Percentiles rank a stretch among this genome's conserved stretches.
Evolutionary conservation across 352 stramenopile species (phyloP).

Genomic region (Blastocystis sp.): DNA sequence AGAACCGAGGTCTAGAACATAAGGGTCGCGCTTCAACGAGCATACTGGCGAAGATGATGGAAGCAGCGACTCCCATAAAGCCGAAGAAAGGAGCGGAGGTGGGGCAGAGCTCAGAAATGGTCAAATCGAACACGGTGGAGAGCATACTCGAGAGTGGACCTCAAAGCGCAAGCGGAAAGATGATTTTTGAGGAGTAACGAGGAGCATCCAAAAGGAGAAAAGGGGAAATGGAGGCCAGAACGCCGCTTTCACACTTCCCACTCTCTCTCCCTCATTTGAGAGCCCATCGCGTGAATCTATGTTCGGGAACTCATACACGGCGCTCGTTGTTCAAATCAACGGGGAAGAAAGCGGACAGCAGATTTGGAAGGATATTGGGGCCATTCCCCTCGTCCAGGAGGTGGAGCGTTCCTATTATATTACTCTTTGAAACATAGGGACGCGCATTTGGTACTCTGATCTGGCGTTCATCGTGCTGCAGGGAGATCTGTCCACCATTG

Average conservation of each 20-base stretch:
- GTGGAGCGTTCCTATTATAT: slow-evolving; percentile 27
- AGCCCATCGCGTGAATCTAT: slow-evolving; percentile 31
- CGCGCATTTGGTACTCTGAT: slow-evolving; percentile 36
- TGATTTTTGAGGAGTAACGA: slow-evolving; percentile 3
- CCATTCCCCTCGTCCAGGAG: slow-evolving; percentile 21
- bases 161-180: not conserved
- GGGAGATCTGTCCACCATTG: not conserved
- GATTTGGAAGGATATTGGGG: slow-evolving; percentile 27
- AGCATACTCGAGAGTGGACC: slow-evolving; percentile 39
- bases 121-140: slow-evolving; percentile 62
- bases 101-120: slow-evolving; percentile 88
- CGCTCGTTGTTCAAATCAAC: slow-evolving; percentile 44
- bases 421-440: slow-evolving; percentile 5
- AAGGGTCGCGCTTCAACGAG: not conserved
- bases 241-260: slow-evolving; percentile 21
- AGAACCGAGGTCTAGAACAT: slow-evolving; percentile 86
- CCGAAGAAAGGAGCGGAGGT: slow-evolving; percentile 98
- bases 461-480: slow-evolving; percentile 40
- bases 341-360: slow-evolving; percentile 14
- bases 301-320: slow-evolving; percentile 51
- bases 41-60: slow-evolving; percentile 87
- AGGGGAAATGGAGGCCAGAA: not conserved
- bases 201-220: slow-evolving; percentile 16
- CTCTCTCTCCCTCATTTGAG: slow-evolving; percentile 39
- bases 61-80: slow-evolving; percentile 95